Evolutionary conservation across 495 filamentous ascomycete genomes (phyloP).

Genomic region (Neurospora pannonica): DNA sequence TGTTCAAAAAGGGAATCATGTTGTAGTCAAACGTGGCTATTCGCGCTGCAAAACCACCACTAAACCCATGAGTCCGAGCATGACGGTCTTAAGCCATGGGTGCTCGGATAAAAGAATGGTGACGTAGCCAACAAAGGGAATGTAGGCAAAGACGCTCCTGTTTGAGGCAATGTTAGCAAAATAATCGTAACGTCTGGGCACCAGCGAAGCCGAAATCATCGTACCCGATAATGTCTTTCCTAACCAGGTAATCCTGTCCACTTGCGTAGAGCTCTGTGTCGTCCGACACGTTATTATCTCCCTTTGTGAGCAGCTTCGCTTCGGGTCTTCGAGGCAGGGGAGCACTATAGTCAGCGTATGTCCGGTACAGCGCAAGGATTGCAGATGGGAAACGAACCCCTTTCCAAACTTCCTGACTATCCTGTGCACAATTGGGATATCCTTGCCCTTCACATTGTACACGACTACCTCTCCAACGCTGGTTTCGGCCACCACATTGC

Average conservation of each 20-base stretch:
- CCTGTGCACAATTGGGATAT: slow-evolving; percentile 90
- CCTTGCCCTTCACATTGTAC: slow-evolving; percentile 85
- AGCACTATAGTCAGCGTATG: background rate
- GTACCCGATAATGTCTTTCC: slow-evolving; percentile 79
- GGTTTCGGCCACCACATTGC: slow-evolving; percentile 56
- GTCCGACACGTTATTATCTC: slow-evolving; percentile 91
- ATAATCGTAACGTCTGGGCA: background rate
- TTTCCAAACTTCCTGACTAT: slow-evolving; percentile 64
- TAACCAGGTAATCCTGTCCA: slow-evolving; percentile 74
- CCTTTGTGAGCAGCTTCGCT: slow-evolving; percentile 80
- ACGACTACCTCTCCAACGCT: slow-evolving; percentile 85
- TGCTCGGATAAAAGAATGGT: slow-evolving; percentile 95
- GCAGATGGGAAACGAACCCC: slow-evolving; percentile 30
- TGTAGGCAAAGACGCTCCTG: slow-evolving; percentile 76
- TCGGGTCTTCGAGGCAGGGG: slow-evolving; percentile 20
- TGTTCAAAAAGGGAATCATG: background rate
- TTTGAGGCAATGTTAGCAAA: background rate
- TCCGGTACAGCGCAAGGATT: background rate
- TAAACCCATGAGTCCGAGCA: slow-evolving; percentile 90
- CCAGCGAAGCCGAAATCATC: background rate
- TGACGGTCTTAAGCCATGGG: slow-evolving; percentile 91
- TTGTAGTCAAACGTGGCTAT: slow-evolving; percentile 21
- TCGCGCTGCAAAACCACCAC: slow-evolving; percentile 91
- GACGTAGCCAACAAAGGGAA: slow-evolving; percentile 93
- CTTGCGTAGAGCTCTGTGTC: slow-evolving; percentile 83